A percentile compares a stretch with the other conserved stretches of the same genome.
Evolutionary conservation across 1,284 basidiomycete species (phyloP).

Genomic region (Apiotrichum akiyoshidainum): DNA sequence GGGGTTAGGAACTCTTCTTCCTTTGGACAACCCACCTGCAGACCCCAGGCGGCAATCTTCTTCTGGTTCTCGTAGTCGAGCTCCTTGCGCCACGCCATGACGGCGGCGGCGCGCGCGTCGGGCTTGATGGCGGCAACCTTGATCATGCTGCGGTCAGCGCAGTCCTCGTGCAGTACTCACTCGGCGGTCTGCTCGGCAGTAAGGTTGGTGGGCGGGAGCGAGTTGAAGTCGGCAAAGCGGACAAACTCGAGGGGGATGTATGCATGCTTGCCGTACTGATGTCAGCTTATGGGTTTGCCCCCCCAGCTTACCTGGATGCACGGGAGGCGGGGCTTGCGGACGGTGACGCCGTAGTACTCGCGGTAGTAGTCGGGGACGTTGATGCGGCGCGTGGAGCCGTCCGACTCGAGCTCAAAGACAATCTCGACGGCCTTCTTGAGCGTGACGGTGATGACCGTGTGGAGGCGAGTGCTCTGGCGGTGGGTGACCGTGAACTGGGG

Average conservation of each 20-base stretch:
- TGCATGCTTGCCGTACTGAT: conserved; percentile 37
- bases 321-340: conserved; percentile 40
- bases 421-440: conserved; percentile 32
- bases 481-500: conserved; percentile 38
- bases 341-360: conserved; percentile 28
- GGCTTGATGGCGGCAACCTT: conserved; percentile 45
- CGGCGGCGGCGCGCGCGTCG: conserved; percentile 25
- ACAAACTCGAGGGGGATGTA: conserved; percentile 46
- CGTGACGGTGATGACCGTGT: conserved; percentile 38
- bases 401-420: conserved; percentile 34
- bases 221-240: conserved; percentile 41
- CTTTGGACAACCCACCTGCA: conserved; percentile 26
- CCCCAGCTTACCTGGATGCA: conserved; percentile 38
- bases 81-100: conserved; percentile 31
- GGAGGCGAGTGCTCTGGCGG: conserved; percentile 33
- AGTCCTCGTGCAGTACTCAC: conserved; percentile 18
- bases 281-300: conserved; percentile 2
- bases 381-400: conserved; percentile 27
- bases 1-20: not conserved
- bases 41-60: conserved; percentile 48
- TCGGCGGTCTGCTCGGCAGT: conserved; percentile 38
- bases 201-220: conserved; percentile 39
- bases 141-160: conserved; percentile 41
- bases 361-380: conserved; percentile 47
- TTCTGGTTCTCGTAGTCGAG: conserved; percentile 36